Percentiles rank a stretch among this genome's conserved stretches.
phyloP scores from a whole-genome alignment of 1,284 basidiomycete genomes.

The Boletus putidus region DNA sequence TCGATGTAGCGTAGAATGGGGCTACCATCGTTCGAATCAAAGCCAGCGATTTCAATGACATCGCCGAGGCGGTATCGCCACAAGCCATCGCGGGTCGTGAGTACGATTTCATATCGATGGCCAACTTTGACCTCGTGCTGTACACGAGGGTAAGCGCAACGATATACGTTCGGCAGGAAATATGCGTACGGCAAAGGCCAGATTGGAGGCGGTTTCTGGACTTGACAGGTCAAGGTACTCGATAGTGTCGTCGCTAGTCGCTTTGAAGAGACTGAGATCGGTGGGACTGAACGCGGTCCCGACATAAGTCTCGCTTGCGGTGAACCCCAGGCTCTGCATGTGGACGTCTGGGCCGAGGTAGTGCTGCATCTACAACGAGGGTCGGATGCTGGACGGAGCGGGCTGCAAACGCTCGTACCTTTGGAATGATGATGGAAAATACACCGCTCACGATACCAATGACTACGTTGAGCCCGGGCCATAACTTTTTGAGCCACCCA shows the following conservation, averaged over 20 bases:
- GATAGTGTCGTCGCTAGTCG: constrained; percentile 19
- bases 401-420: constrained; percentile 2
- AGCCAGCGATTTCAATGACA: constrained; percentile 25
- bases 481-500: constrained; percentile 25
- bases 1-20: constrained; percentile 28
- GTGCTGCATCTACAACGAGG: constrained; percentile 15
- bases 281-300: constrained; percentile 20
- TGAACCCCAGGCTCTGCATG: constrained; percentile 24
- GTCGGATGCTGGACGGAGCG: background rate
- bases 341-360: constrained; percentile 25
- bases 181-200: constrained; percentile 18
- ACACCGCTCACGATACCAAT: constrained; percentile 28
- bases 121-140: constrained; percentile 25
- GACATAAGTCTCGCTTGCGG: constrained; percentile 25
- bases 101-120: constrained; percentile 25
- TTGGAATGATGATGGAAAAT: constrained; percentile 24
- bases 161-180: background rate
- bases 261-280: constrained; percentile 23
- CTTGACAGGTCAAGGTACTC: constrained; percentile 22
- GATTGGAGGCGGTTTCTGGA: constrained; percentile 16
- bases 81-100: constrained; percentile 28
- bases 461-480: constrained; percentile 22
- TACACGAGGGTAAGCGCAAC: background rate
- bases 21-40: constrained; percentile 22
- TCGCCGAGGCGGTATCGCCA: constrained; percentile 33